Evolutionary conservation across 75 land plant genomes (phyloP), one percentile per base, ranked within the genome.

Genomic region (Sequoia sempervirens): DNA sequence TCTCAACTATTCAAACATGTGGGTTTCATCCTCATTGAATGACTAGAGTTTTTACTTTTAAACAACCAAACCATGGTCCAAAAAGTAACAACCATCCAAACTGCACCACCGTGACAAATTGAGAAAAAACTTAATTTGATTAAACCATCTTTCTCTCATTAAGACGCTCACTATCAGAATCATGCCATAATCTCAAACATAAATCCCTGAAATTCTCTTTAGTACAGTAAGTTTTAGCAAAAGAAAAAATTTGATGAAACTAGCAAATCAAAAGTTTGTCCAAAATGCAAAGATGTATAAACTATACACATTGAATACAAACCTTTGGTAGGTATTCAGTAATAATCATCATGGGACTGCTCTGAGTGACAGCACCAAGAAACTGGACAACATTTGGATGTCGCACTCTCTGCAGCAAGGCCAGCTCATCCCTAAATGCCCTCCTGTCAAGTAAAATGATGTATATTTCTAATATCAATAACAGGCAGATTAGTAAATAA

Each of bases 351-450:
- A 96, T 93, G 0, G 98, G 99, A 83, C 87, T 90, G 75, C 91
- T 94, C 83, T 95, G 98, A 75, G 98, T 97, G 15, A 96, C 95
- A 87, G 99, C 99, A 79, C 99, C 99, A 66, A 97, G 89, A 88
- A 97, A 97, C 85, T 97, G 99, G 81, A 97, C 99, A 37, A 97
- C 96, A 88, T 97, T 97, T 69, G 99, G 99, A 89, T 97, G 99
- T 11, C 99, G 90, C 78, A 97, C 72, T 82, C 84, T 92, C 86
- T 94, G 94, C 87, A 95, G 88, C 82, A 97, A 84, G 28, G 89
- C 89, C 80, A 97, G 91, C 88, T 97, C 99, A 86, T 94, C 92
- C 50, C 88, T 90, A 82, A 97, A 97, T 80, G 91, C 91, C 81
- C 85, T 89, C 86, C 99, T 97, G 94, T 79, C 81, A 81, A 83